Base-by-base conservation (phyloP, 2,329 filamentous ascomycete genomes). In the Phaeoacremonium minimum region DNA sequence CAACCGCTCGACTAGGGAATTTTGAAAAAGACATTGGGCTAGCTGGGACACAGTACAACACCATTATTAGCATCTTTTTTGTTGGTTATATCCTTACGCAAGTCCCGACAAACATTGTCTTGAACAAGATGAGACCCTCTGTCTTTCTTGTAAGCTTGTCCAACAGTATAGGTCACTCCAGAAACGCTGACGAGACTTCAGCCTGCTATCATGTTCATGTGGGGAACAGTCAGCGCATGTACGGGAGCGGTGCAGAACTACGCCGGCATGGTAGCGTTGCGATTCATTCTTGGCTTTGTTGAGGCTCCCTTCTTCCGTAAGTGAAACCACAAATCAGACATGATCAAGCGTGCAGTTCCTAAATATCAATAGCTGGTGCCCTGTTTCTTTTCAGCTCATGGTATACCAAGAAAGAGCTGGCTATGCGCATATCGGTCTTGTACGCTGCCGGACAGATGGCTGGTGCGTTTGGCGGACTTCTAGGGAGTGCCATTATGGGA, bases 91-190 rank as follows among this genome's bases (percentile, higher is more conserved):
- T 60, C 16, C 32, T 32, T 46, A 61, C 28, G 4, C 26, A 31
- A 47, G 61, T 75, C 3, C 67, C 66, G 2, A 67, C 61, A 36
- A 71, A 71, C 43, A 57, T 71, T 46, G 54, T 69, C 29, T 55
- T 71, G 12, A 64, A 58, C 19, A 64, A 63, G 42, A 53, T 69
- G 16, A 58, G 61, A 3, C 68, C 69, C 9, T 62, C 60, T 3
- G 49, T 63, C 36, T 71, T 71, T 28, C 45, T 54, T 8, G 22
- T 26, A 26, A 26, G 22, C n/a, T n/a, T 9, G n/a, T n/a, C n/a
- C n/a, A n/a, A n/a, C n/a, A n/a, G n/a, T n/a, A n/a, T n/a, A n/a
- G n/a, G n/a, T n/a, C n/a, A 20, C 14, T 7, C n/a, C 13, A 36
- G 8, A 32, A 7, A 15, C 6, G 6, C 18, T 30, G 15, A 32